Evolutionary conservation across 2,329 filamentous ascomycete species (phyloP).

Genomic region (Corynespora cassiicola): DNA sequence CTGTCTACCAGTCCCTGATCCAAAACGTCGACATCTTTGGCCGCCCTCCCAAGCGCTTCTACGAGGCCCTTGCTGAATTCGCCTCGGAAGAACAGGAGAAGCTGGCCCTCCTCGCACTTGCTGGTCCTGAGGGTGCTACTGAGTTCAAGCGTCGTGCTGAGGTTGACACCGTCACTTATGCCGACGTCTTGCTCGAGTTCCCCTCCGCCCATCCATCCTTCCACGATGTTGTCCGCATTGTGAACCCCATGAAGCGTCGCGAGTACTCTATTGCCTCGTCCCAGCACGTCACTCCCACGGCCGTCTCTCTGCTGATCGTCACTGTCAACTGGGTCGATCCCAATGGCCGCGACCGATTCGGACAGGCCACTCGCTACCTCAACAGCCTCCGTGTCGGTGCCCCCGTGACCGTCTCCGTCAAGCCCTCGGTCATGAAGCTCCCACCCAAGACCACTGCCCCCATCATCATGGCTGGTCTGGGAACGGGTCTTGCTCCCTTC

Average conservation of each 20-base stretch:
- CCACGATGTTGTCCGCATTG: constrained; percentile 86
- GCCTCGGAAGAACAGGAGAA: constrained; percentile 83
- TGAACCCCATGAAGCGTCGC: constrained; percentile 90
- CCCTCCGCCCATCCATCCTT: constrained; percentile 85
- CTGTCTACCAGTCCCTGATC: constrained; percentile 86
- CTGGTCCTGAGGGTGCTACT: constrained; percentile 74
- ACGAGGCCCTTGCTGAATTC: constrained; percentile 87
- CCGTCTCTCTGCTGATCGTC: constrained; percentile 95
- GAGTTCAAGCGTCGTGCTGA: constrained; percentile 94
- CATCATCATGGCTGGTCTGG: constrained; percentile 98
- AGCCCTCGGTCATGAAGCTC: constrained; percentile 99
- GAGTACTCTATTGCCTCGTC: constrained; percentile 99
- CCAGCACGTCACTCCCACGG: constrained; percentile 88
- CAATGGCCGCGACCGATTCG: constrained; percentile 85
- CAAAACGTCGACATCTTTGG: constrained; percentile 98
- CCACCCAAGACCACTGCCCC: constrained; percentile 85
- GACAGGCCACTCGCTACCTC: constrained; percentile 92
- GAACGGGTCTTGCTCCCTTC: constrained; percentile 98
- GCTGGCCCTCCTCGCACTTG: constrained; percentile 78
- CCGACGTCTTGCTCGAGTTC: constrained; percentile 90
- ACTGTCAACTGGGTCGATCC: constrained; percentile 95
- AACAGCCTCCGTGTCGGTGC: constrained; percentile 76
- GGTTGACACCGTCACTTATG: constrained; percentile 89
- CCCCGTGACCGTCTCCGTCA: constrained; percentile 88
- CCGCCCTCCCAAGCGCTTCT: constrained; percentile 96